These are phyloP conservation scores for Coemansia sp. DNA, from an alignment of 192 early-diverging fungal species.

Conservation along the genomic window DNA sequence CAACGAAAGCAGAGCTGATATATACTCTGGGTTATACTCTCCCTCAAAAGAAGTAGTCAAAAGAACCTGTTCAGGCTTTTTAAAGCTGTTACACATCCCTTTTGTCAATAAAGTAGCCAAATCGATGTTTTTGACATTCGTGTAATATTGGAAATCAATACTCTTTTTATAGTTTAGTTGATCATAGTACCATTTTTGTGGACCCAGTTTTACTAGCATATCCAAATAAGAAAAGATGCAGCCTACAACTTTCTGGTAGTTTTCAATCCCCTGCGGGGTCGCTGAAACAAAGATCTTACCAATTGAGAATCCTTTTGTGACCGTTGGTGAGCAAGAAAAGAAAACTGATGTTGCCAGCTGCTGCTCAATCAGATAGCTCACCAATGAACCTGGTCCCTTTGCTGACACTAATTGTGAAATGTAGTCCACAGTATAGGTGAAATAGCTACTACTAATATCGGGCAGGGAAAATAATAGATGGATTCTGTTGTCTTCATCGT, in stretches of 20 bases:
- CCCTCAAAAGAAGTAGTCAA: constrained; percentile 60
- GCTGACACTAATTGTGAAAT: too few relatives aligned
- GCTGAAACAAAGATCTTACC: constrained; percentile 5
- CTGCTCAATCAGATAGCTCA: too few relatives aligned
- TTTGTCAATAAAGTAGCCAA: constrained; percentile 57
- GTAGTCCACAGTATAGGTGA: too few relatives aligned
- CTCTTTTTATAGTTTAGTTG: constrained; percentile 31
- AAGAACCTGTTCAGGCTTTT: constrained; percentile 59
- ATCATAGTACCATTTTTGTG: constrained; percentile 26
- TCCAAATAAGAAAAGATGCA: constrained; percentile 30
- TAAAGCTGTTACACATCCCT: constrained; percentile 65
- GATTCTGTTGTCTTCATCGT: constrained; percentile 65
- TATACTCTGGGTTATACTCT: constrained; percentile 56
- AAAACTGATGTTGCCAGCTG: too few relatives aligned
- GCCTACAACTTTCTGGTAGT: constrained; percentile 20
- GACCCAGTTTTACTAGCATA: constrained; percentile 13
- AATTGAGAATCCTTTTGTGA: too few relatives aligned
- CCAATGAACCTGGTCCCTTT: too few relatives aligned
- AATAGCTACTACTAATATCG: constrained; percentile 57
- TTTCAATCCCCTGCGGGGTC: constrained; percentile 18
- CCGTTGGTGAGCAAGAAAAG: too few relatives aligned
- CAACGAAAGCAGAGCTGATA: constrained; percentile 55
- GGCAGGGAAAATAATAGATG: constrained; percentile 80
- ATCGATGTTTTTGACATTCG: constrained; percentile 54
- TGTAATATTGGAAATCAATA: constrained; percentile 56